Conservation (phyloP, 1,284 basidiomycete species). For the Trametes pubescens region DNA sequence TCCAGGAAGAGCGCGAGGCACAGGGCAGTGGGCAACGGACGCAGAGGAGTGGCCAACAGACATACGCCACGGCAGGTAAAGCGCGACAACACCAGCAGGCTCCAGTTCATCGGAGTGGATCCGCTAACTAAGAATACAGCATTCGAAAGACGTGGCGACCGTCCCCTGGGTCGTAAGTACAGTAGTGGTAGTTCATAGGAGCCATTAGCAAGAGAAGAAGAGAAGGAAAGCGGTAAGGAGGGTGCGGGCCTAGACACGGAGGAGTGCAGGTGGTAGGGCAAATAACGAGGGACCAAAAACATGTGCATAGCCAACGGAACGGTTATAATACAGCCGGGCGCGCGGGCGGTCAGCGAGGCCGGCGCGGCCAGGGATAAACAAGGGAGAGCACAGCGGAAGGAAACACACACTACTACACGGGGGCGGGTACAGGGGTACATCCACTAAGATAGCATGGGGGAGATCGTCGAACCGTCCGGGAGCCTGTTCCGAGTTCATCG, state of each 20-base stretch:
- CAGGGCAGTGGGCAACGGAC: slow-evolving; percentile 13
- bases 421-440: slow-evolving; percentile 20
- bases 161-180: neutral
- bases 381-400: slow-evolving; percentile 15
- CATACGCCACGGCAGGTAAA: neutral
- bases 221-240: neutral
- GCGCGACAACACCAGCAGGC: neutral
- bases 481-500: slow-evolving; percentile 18
- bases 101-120: neutral
- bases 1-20: neutral
- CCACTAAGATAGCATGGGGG: slow-evolving; percentile 20
- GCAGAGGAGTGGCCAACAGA: neutral
- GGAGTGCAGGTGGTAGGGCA: neutral
- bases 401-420: slow-evolving; percentile 21
- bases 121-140: slow-evolving; percentile 16
- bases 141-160: slow-evolving; percentile 7
- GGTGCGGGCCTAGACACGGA: neutral
- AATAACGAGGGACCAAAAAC: neutral
- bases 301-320: slow-evolving; percentile 10
- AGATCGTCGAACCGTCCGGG: slow-evolving; percentile 21
- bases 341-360: slow-evolving; percentile 10
- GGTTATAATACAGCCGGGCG: slow-evolving; percentile 20
- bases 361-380: neutral
- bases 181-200: neutral
- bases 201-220: neutral